A percentile compares a stretch with the other conserved stretches of the same genome.
These are phyloP conservation scores for Phylloporus sp. DNA, from an alignment of 768 basidiomycete species.

Conservation along the genomic window DNA sequence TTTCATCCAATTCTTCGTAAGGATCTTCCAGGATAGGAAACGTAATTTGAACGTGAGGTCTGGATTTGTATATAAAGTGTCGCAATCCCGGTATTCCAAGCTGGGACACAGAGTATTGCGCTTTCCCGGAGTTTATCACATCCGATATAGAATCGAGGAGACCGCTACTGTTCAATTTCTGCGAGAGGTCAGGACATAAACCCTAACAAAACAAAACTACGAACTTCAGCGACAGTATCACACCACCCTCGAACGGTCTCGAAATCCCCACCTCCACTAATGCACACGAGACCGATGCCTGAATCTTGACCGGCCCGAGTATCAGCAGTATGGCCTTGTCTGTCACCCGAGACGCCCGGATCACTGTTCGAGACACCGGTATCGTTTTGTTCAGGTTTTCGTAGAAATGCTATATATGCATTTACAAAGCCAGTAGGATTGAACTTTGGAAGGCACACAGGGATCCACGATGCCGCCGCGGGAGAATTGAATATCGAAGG, in stretches of 20 bases:
- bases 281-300: slow-evolving; percentile 66
- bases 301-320: slow-evolving; percentile 24
- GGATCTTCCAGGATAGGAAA: slow-evolving; percentile 81
- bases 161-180: slow-evolving; percentile 66
- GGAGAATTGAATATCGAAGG: slow-evolving; percentile 75
- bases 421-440: slow-evolving; percentile 87
- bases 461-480: slow-evolving; percentile 87
- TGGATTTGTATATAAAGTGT: slow-evolving; percentile 94
- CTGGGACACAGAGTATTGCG: slow-evolving; percentile 65
- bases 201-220: slow-evolving; percentile 6
- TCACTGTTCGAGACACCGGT: not conserved
- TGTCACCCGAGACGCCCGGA: not conserved
- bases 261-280: slow-evolving; percentile 80
- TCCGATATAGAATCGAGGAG: slow-evolving; percentile 46
- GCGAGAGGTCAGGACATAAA: not conserved
- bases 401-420: slow-evolving; percentile 76
- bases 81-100: slow-evolving; percentile 85
- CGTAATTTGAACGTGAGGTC: slow-evolving; percentile 85
- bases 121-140: slow-evolving; percentile 44
- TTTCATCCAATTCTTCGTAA: slow-evolving; percentile 59
- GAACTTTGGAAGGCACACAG: slow-evolving; percentile 93
- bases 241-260: slow-evolving; percentile 79
- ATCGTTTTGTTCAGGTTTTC: slow-evolving; percentile 32
- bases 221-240: slow-evolving; percentile 56
- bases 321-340: slow-evolving; percentile 1